Evolutionary conservation across 768 basidiomycete genomes (phyloP).

Genomic region (Xerocomellus dryophilus): DNA sequence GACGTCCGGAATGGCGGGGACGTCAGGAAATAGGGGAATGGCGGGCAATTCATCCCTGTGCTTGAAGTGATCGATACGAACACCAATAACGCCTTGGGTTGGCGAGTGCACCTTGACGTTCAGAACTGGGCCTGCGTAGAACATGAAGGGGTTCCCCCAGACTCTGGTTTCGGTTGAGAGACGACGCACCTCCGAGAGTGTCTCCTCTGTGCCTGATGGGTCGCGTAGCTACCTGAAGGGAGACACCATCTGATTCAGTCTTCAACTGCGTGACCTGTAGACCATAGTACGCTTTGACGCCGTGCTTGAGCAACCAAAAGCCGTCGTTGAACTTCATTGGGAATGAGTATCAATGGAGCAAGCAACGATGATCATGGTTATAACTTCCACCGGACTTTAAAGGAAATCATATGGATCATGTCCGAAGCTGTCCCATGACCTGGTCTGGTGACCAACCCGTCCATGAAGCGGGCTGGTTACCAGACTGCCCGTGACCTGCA

Average conservation of each 20-base stretch:
- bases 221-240: slow-evolving; percentile 58
- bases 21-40: slow-evolving; percentile 65
- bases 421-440: neutral
- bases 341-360: neutral
- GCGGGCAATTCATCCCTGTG: slow-evolving; percentile 41
- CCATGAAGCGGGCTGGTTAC: no score
- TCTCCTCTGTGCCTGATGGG: slow-evolving; percentile 63
- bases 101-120: slow-evolving; percentile 51
- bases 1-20: slow-evolving; percentile 44
- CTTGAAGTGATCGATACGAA: slow-evolving; percentile 55
- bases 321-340: slow-evolving; percentile 73
- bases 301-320: slow-evolving; percentile 64
- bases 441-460: neutral
- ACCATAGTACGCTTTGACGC: slow-evolving; percentile 58
- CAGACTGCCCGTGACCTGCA: no score
- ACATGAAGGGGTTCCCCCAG: neutral
- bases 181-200: slow-evolving; percentile 50
- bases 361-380: neutral
- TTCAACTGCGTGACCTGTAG: slow-evolving; percentile 56
- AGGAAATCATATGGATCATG: neutral
- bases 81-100: slow-evolving; percentile 53
- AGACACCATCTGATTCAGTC: slow-evolving; percentile 45
- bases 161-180: neutral
- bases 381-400: neutral
- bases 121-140: slow-evolving; percentile 10